Evolutionary conservation across 139 green algal species (phyloP), one percentile per base, ranked within the genome.

Genomic region (Spirogloea muscicola): DNA sequence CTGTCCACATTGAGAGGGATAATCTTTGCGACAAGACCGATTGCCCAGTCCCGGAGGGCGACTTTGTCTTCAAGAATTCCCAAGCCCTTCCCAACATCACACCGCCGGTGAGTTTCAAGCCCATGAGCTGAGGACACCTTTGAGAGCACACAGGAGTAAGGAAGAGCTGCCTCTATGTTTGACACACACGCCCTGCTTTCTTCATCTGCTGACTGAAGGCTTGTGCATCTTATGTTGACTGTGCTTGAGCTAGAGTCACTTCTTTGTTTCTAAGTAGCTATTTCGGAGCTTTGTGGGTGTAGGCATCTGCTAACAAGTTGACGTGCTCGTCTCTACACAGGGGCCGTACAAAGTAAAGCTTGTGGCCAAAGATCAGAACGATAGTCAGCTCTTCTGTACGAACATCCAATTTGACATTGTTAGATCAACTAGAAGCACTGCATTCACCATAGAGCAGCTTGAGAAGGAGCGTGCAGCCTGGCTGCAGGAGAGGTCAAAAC

Each of bases 371-470:
- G 59, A 68, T 7, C 25, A 68, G 5, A 6, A 68, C 5, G 25
- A 13, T 5, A 68, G 48, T 29, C 59, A 41, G 10, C 59, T 68
- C 9, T 68, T 68, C 27, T 68, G 59, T 6, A 36, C 43, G 27
- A 41, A 36, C 3, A 68, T 68, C 37, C n/a, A 37, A 21, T 68
- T 68, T 6, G 33, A 68, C 6, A 68, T 68, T 38, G 59, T 68
- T n/a, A 68, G n/a, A n/a, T n/a, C n/a, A n/a, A n/a, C n/a, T n/a
- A n/a, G n/a, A n/a, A n/a, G n/a, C n/a, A n/a, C n/a, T n/a, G n/a
- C n/a, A n/a, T n/a, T n/a, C n/a, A n/a, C n/a, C n/a, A n/a, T n/a
- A n/a, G n/a, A n/a, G n/a, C n/a, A n/a, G n/a, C n/a, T n/a, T n/a
- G n/a, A n/a, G n/a, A n/a, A n/a, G n/a, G n/a, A n/a, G n/a, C n/a